Evolutionary conservation across 2,329 filamentous ascomycete genomes (phyloP).

Genomic region (Trichoderma hamatum): DNA sequence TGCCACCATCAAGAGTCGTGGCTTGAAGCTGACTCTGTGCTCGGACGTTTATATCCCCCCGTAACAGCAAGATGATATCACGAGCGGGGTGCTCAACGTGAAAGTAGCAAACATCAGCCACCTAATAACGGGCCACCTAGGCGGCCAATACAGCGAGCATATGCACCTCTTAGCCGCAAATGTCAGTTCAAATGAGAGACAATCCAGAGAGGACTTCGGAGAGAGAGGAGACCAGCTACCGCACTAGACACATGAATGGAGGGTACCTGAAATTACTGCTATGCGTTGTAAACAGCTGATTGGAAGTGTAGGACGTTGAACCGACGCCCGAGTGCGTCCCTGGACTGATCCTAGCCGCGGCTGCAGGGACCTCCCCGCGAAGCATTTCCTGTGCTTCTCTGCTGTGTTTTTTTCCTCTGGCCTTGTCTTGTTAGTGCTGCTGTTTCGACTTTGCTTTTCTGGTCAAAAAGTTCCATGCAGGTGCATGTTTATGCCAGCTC

Average conservation of each 20-base stretch:
- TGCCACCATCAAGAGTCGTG: not conserved
- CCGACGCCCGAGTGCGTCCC: constrained; percentile 18
- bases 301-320: not conserved
- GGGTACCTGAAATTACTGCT: not conserved
- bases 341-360: not conserved
- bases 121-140: not conserved
- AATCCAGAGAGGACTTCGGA: not conserved
- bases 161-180: not conserved
- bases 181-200: not conserved
- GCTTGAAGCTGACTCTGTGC: not conserved
- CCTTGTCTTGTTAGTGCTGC: not conserved
- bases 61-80: not conserved
- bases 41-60: not conserved
- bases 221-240: constrained; percentile 2
- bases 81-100: not conserved
- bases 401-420: not conserved
- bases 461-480: not conserved
- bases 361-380: constrained; percentile 3
- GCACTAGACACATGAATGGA: not conserved
- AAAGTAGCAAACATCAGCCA: constrained; percentile 14
- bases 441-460: not conserved
- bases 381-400: not conserved
- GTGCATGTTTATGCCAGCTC: not conserved
- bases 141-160: not conserved
- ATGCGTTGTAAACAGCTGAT: not conserved